Base-by-base conservation (phyloP, 2,329 filamentous ascomycete genomes). In the Aspergillus proliferans region DNA sequence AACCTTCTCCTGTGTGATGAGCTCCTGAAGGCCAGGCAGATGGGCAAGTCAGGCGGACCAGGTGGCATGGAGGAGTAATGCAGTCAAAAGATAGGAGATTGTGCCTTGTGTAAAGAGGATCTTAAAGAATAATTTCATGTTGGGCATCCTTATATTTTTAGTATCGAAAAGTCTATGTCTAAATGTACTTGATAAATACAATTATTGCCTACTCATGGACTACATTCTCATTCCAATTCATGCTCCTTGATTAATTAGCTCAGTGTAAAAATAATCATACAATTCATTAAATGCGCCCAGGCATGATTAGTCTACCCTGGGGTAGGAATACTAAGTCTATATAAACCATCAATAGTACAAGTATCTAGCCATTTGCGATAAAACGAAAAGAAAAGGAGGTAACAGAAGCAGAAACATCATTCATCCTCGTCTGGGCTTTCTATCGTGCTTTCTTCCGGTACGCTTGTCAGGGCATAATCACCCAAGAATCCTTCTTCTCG, bases 1-100 rank as follows among this genome's bases (percentile, higher is more conserved):
- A 98, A 98, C 74, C 77, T 98, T 56, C 76, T 98, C 57, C 80
- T 98, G 45, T 98, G 93, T 65, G 93, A 98, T 65, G 93, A 98
- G 78, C 80, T 98, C 76, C 78, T 98, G 62, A 98, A 98, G 80
- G 93, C 93, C 53, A 82, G 93, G 68, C 92, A 98, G 76, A 98
- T 98, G 93, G 86, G 70, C 47, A 68, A 66, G 56, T 60, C 66
- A 45, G 63, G 68, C 48, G 71, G 66, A 40, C 72, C 72, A 48
- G 70, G 64, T 47, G 69, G 68, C 46, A 69, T 67, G 65, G 71
- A 71, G 34, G 67, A 71, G 60, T 69, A 68, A 67, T 61, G 54
- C 52, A 49, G 50, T 49, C 47, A 46, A 54, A 52, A 50, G 58
- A 52, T 58, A 49, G 47, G 56, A 58, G 46, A 40, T 45, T 45